Base-by-base conservation (phyloP, 2,329 filamentous ascomycete genomes). In the Fusarium transvaalense region DNA sequence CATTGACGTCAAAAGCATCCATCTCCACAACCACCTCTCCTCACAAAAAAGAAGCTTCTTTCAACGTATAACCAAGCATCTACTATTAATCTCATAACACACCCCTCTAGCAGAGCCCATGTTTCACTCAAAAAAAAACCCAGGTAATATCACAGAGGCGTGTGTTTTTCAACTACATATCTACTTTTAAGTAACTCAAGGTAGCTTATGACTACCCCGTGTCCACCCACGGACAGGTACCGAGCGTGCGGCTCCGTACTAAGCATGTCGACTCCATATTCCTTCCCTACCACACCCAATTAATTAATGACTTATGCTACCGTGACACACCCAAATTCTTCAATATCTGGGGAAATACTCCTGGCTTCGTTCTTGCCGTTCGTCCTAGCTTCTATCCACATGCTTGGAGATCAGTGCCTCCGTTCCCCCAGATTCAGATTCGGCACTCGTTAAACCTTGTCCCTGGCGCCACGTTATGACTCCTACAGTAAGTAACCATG, bases 211-310 rank as follows among this genome's bases (percentile, higher is more conserved):
- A 23, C 52, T 51, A 54, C 55, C 61, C 55, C 60, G 34, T 59
- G 48, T 35, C 59, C 62, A 64, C 60, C 45, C 58, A 66, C 71
- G 71, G 71, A 68, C 71, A 71, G 62, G 64, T 55, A 62, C 71
- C 71, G 71, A 73, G 71, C 37, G 50, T 66, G 63, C 66, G 71
- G 68, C 66, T 73, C 71, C 71, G 56, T 63, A 53, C 61, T 57
- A 65, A 55, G 41, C 51, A 54, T 51, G 39, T 60, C 67, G 45
- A 56, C 51, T 47, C 61, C 61, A 64, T 58, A 32, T 59, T n/a
- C 41, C 53, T 45, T 39, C n/a, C 47, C 37, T 55, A 54, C 51
- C 52, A 25, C 37, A 41, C 34, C 42, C 35, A 37, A 10, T 38
- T 13, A 41, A 41, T 21, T 21, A 14, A 12, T 29, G 23, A 55